A percentile compares a stretch with the other conserved stretches of the same genome.
Evolutionary conservation across 1,139 yeast genomes (phyloP).

Genomic region (Scheffersomyces titani): DNA sequence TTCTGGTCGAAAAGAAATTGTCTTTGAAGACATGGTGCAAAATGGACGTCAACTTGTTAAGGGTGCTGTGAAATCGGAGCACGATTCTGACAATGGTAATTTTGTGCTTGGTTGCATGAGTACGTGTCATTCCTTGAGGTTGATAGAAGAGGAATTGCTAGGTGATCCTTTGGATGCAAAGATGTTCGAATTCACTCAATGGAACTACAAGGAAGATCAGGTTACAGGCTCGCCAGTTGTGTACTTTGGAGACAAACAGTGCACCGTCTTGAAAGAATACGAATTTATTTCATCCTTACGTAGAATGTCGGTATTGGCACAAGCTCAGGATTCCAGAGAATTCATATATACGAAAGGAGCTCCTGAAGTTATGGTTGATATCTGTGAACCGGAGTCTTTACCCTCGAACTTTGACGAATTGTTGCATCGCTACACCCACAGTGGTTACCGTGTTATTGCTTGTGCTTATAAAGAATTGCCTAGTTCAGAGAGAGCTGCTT

Average conservation of each 20-base stretch:
- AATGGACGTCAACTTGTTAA: slow-evolving; percentile 24
- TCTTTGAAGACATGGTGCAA: slow-evolving; percentile 48
- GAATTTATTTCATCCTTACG: slow-evolving; percentile 85
- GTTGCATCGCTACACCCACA: slow-evolving; percentile 82
- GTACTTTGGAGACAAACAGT: slow-evolving; percentile 29
- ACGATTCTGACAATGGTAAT: slow-evolving; percentile 33
- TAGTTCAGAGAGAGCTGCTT: slow-evolving; percentile 16
- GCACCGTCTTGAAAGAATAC: slow-evolving; percentile 67
- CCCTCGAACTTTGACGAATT: slow-evolving; percentile 76
- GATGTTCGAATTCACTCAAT: slow-evolving; percentile 87
- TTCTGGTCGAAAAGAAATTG: slow-evolving; percentile 49
- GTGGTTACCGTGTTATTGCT: slow-evolving; percentile 93
- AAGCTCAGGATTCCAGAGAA: slow-evolving; percentile 25
- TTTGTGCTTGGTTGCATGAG: slow-evolving; percentile 59
- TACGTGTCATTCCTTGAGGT: slow-evolving; percentile 83
- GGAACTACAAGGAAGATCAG: slow-evolving; percentile 71
- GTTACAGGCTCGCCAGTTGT: slow-evolving; percentile 29
- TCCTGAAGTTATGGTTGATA: slow-evolving; percentile 87
- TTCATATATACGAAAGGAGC: slow-evolving; percentile 88
- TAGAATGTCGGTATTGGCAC: slow-evolving; percentile 78
- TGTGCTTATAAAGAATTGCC: slow-evolving; percentile 68
- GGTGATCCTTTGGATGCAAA: slow-evolving; percentile 94
- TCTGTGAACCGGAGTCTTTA: slow-evolving; percentile 68
- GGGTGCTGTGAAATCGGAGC: slow-evolving; percentile 8
- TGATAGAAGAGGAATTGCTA: slow-evolving; percentile 73